phyloP scores from a whole-genome alignment of 805 yeast genomes.

The Starmera caribaea region DNA sequence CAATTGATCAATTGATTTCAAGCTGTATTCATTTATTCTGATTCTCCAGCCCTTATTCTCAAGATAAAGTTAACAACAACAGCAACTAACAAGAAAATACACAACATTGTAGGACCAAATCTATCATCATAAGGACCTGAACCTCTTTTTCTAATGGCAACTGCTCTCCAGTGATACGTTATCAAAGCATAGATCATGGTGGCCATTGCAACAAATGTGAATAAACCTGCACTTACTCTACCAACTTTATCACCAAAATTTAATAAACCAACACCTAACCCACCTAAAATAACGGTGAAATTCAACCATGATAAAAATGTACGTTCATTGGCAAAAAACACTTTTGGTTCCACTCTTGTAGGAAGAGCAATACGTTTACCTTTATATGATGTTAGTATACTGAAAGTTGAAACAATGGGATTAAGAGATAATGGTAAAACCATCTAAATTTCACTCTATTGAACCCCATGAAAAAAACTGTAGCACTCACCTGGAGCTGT shows the following conservation, averaged over 20 bases:
- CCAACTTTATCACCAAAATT: constrained; percentile 96
- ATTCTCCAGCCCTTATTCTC: constrained; percentile 31
- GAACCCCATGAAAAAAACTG: background rate
- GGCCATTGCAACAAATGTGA: constrained; percentile 94
- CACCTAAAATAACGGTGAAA: constrained; percentile 96
- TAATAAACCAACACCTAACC: constrained; percentile 89
- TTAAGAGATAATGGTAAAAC: too few species aligned
- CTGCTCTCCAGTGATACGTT: constrained; percentile 99
- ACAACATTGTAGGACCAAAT: constrained; percentile 95
- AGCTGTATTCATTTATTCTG: too few species aligned
- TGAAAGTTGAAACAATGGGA: too few species aligned
- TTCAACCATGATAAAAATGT: constrained; percentile 97
- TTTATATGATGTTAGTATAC: constrained; percentile 4
- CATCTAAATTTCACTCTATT: background rate
- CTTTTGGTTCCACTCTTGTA: constrained; percentile 97
- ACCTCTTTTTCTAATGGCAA: constrained; percentile 95
- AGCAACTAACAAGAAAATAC: constrained; percentile 86
- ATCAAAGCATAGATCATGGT: constrained; percentile 94
- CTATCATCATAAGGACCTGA: constrained; percentile 99
- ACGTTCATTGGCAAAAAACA: constrained; percentile 97
- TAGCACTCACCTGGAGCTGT: constrained; percentile 49
- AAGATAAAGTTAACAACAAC: constrained; percentile 87
- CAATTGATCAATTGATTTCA: too few species aligned
- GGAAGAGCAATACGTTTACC: constrained; percentile 95
- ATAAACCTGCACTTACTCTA: constrained; percentile 84